Conservation (phyloP, 148 eudicot species). For the Rhododendron ovatum region DNA sequence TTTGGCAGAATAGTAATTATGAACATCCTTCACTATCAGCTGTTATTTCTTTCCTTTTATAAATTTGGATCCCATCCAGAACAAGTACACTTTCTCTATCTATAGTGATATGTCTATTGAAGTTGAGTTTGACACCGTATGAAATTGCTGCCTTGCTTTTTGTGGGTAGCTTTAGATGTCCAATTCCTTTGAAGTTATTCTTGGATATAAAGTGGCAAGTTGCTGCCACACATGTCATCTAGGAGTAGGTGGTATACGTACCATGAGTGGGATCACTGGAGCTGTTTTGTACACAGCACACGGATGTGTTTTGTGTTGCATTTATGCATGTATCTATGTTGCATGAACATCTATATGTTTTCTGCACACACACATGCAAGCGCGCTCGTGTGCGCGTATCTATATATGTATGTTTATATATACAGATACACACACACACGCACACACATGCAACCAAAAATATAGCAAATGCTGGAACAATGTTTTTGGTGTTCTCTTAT, state of each 20-base stretch:
- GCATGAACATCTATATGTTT: not conserved
- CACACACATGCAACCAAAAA: not conserved
- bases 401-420: no score
- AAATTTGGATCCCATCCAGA: conserved; percentile 4
- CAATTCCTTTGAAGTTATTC: conserved; percentile 9
- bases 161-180: conserved; percentile 5
- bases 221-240: conserved; percentile 10
- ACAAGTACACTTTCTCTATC: not conserved
- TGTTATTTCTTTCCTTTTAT: conserved; percentile 9
- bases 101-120: conserved; percentile 6
- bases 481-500: not conserved
- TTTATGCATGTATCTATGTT: not conserved
- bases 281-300: conserved; percentile 3
- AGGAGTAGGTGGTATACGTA: conserved; percentile 9
- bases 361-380: not conserved
- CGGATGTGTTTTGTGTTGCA: not conserved
- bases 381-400: not conserved
- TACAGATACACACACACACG: not conserved
- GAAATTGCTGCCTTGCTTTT: not conserved
- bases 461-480: not conserved
- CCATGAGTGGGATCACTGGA: not conserved
- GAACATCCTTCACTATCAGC: conserved; percentile 13
- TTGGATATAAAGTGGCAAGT: conserved; percentile 17
- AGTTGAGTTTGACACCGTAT: not conserved
- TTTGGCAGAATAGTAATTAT: conserved; percentile 15